Evolutionary conservation across 768 basidiomycete genomes (phyloP).

Genomic region (Kwoniella botswanensis): DNA sequence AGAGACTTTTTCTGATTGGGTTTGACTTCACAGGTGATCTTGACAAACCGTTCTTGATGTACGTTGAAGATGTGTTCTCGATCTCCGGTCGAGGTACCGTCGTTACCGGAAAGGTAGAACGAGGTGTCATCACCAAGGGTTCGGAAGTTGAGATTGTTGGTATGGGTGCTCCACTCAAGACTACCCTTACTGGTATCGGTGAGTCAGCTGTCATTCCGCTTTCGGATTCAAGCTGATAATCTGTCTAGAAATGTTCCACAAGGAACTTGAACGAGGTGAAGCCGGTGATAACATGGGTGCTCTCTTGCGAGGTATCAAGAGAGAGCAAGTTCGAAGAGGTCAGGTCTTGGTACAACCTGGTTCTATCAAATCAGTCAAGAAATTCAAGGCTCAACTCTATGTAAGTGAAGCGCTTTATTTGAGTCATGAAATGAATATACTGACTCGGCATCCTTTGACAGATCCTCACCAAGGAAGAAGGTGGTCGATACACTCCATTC

Average conservation of each 20-base stretch:
- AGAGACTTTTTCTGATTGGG: slow-evolving; percentile 4
- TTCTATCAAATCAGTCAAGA: slow-evolving; percentile 89
- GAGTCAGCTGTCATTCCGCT: slow-evolving; percentile 45
- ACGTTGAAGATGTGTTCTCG: slow-evolving; percentile 94
- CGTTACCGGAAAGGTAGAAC: slow-evolving; percentile 91
- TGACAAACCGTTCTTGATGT: slow-evolving; percentile 96
- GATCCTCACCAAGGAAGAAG: slow-evolving; percentile 87
- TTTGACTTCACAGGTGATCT: slow-evolving; percentile 71
- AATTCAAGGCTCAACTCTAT: slow-evolving; percentile 93
- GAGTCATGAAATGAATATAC: background rate
- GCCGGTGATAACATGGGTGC: slow-evolving; percentile 99
- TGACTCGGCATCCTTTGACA: slow-evolving; percentile 44
- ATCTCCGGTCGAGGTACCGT: slow-evolving; percentile 99
- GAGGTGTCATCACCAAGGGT: slow-evolving; percentile 88
- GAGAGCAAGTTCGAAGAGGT: slow-evolving; percentile 92
- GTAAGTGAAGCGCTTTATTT: no score
- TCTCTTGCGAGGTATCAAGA: slow-evolving; percentile 93
- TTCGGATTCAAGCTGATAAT: slow-evolving; percentile 12
- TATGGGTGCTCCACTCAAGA: slow-evolving; percentile 78
- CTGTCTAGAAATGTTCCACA: slow-evolving; percentile 94
- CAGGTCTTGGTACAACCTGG: slow-evolving; percentile 88
- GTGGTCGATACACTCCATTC: slow-evolving; percentile 68
- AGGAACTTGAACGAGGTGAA: slow-evolving; percentile 96
- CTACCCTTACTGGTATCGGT: slow-evolving; percentile 93
- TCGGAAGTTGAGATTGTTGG: slow-evolving; percentile 93